These are phyloP conservation scores for Trapa incisa DNA, from an alignment of 345 rosid genomes.

Conservation along the genomic window DNA sequence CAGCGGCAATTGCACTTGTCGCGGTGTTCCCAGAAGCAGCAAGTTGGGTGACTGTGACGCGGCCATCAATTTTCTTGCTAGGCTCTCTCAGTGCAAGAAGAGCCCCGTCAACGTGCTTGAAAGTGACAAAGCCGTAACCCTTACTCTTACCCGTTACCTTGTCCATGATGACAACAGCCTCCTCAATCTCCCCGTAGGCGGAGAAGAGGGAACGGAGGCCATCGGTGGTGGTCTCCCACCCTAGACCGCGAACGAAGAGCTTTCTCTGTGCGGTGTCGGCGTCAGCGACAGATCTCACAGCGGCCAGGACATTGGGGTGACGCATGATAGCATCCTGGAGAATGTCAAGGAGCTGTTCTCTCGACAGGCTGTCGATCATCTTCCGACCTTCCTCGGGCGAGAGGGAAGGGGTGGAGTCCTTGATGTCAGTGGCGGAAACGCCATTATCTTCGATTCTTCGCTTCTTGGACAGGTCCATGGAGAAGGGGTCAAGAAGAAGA, in stretches of 20 bases:
- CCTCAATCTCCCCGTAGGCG: constrained; percentile 62
- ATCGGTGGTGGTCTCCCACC: constrained; percentile 77
- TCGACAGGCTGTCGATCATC: constrained; percentile 42
- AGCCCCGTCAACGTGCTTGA: constrained; percentile 60
- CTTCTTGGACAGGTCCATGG: constrained; percentile 8
- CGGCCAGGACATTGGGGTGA: constrained; percentile 40
- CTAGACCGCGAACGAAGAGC: constrained; percentile 76
- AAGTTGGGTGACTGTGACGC: constrained; percentile 69
- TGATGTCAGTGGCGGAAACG: neutral
- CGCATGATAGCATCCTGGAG: constrained; percentile 35
- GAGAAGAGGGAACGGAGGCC: constrained; percentile 48
- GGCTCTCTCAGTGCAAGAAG: constrained; percentile 63
- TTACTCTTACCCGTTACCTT: constrained; percentile 63
- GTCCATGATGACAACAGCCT: constrained; percentile 62
- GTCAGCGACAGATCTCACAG: constrained; percentile 52
- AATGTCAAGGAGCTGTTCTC: constrained; percentile 58
- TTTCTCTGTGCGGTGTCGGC: constrained; percentile 61
- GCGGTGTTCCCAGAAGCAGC: constrained; percentile 67
- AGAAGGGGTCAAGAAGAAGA: neutral
- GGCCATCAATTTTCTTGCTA: constrained; percentile 67
- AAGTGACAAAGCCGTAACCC: constrained; percentile 74
- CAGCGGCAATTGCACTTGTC: constrained; percentile 23
- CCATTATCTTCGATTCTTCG: constrained; percentile 10
- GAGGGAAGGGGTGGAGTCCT: constrained; percentile 15
- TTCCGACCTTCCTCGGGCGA: constrained; percentile 43